A percentile compares a stretch with the other conserved stretches of the same genome.
Evolutionary conservation across 169 alveolate genomes (phyloP).

Genomic region (Eimeria tenella): DNA sequence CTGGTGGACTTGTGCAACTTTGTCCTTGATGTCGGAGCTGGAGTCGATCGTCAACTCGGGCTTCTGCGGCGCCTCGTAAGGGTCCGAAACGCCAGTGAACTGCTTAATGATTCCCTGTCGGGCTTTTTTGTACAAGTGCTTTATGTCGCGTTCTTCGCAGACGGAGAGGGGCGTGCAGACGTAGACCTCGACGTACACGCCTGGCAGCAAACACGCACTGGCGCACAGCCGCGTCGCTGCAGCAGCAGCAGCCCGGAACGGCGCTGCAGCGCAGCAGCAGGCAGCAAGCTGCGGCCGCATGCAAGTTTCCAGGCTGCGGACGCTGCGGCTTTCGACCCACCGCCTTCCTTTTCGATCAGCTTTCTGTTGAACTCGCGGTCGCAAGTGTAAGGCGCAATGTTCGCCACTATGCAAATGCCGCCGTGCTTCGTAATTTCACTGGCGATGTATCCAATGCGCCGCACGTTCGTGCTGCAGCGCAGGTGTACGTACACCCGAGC

Average conservation of each 20-base stretch:
- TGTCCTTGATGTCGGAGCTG: constrained; percentile 65
- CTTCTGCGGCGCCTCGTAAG: constrained; percentile 78
- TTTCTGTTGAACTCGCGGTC: constrained; percentile 76
- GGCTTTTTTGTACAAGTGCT: constrained; percentile 80
- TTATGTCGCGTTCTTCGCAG: constrained; percentile 80
- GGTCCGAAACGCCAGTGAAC: constrained; percentile 81
- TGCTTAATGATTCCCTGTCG: constrained; percentile 79
- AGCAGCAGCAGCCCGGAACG: too few relatives aligned
- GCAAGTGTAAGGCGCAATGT: constrained; percentile 79
- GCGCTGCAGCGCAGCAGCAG: background rate
- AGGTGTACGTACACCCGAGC: too few relatives aligned
- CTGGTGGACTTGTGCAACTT: constrained; percentile 39
- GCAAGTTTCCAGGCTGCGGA: background rate
- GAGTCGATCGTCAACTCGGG: constrained; percentile 77
- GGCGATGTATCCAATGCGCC: constrained; percentile 81
- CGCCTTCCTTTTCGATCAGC: constrained; percentile 70
- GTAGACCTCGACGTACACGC: constrained; percentile 79
- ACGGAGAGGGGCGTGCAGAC: constrained; percentile 79
- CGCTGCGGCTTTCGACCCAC: background rate
- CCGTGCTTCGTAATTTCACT: constrained; percentile 81
- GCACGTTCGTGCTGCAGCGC: constrained; percentile 70
- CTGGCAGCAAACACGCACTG: background rate
- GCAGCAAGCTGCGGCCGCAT: background rate
- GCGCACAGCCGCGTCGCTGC: background rate
- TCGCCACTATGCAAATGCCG: constrained; percentile 81